These are phyloP conservation scores for Backusella parvicylindrica DNA, from an alignment of 192 early-diverging fungal species.

Conservation along the genomic window DNA sequence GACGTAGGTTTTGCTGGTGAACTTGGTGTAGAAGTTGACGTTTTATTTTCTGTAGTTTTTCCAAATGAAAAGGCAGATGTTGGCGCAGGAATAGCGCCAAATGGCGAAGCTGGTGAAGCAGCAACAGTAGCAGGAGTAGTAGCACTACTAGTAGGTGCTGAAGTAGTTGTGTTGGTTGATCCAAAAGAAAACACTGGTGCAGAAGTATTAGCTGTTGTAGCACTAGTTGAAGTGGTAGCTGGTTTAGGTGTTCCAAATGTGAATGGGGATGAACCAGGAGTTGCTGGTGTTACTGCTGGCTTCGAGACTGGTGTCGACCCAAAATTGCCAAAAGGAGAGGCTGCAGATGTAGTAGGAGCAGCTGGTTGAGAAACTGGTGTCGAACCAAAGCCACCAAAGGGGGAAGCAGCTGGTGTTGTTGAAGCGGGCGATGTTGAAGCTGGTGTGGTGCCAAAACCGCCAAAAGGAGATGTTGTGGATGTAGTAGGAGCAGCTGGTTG, in stretches of 20 bases:
- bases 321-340: not conserved
- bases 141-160: not conserved
- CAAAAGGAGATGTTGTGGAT: not conserved
- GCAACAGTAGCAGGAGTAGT: not conserved
- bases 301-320: not conserved
- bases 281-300: not conserved
- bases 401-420: not conserved
- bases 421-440: not conserved
- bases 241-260: slow-evolving; percentile 9
- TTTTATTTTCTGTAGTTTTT: not conserved
- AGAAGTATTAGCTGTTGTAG: not conserved
- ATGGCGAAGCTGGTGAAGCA: not conserved
- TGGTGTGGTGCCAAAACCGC: not conserved
- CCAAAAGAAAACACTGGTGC: not conserved
- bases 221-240: not conserved
- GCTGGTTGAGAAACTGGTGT: not conserved
- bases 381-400: not conserved
- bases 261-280: not conserved
- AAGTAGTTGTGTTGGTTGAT: not conserved
- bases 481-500: not conserved
- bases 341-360: not conserved
- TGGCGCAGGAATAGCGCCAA: not conserved
- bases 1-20: not conserved
- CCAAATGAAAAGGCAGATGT: not conserved
- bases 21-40: not conserved